phyloP scores from a whole-genome alignment of 306 rosid genomes.

The Glycine latifolia region DNA sequence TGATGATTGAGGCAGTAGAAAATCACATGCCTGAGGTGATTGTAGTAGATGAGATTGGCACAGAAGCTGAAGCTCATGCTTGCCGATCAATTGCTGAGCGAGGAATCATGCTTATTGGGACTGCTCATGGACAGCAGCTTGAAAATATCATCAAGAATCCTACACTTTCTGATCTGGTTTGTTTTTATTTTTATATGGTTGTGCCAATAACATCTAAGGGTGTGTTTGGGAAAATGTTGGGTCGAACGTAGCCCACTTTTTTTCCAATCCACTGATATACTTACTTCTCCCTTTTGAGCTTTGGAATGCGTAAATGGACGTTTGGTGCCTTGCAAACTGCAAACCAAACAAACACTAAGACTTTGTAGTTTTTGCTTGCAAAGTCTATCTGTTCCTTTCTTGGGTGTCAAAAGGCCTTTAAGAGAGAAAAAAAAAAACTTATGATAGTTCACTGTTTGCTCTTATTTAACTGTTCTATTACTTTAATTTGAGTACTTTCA shows the following conservation, averaged over 20 bases:
- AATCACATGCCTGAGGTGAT: slow-evolving; percentile 85
- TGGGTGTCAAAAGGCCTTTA: slow-evolving; percentile 3
- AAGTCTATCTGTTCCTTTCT: slow-evolving; percentile 36
- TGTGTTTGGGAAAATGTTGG: too few species aligned
- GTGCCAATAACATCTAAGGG: slow-evolving; percentile 3
- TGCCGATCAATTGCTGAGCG: slow-evolving; percentile 75
- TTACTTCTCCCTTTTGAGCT: neutral
- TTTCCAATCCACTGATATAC: too few species aligned
- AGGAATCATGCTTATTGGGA: slow-evolving; percentile 79
- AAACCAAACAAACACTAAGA: too few species aligned
- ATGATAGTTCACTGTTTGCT: slow-evolving; percentile 9
- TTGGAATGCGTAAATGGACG: too few species aligned
- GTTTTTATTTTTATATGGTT: slow-evolving; percentile 48
- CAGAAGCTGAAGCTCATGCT: slow-evolving; percentile 74
- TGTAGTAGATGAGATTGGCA: slow-evolving; percentile 79
- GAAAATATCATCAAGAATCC: slow-evolving; percentile 71
- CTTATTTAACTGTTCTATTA: slow-evolving; percentile 12
- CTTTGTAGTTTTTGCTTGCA: neutral
- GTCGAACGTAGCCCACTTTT: too few species aligned
- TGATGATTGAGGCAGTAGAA: slow-evolving; percentile 83
- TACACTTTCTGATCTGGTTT: slow-evolving; percentile 71
- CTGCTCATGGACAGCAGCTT: slow-evolving; percentile 73
- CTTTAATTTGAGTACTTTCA: slow-evolving; percentile 8
- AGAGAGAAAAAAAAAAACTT: too few species aligned
- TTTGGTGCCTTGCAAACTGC: too few species aligned